These are phyloP conservation scores for Spizellomyces sp. DNA, from an alignment of 192 early-diverging fungal genomes.

Conservation along the genomic window DNA sequence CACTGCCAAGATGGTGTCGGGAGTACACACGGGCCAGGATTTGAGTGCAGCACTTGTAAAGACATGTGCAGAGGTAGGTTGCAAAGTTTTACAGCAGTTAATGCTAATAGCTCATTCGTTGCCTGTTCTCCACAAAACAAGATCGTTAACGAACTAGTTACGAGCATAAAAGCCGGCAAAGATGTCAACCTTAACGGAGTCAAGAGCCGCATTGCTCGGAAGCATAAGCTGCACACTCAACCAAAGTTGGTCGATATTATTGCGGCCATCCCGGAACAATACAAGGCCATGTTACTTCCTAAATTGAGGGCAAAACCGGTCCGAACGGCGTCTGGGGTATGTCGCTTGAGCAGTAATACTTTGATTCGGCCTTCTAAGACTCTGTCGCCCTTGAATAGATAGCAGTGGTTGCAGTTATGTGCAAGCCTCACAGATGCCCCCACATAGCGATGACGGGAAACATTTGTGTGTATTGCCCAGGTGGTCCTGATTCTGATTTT, in stretches of 20 bases:
- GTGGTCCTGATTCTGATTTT: constrained; percentile 98
- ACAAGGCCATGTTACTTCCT: constrained; percentile 82
- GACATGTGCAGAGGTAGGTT: constrained; percentile 30
- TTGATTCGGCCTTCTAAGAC: not conserved
- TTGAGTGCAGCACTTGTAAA: constrained; percentile 29
- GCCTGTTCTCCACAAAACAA: constrained; percentile 21
- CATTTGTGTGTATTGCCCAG: constrained; percentile 95
- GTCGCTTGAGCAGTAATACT: constrained; percentile 12
- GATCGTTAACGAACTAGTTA: constrained; percentile 89
- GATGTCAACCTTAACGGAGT: constrained; percentile 89
- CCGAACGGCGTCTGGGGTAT: constrained; percentile 87
- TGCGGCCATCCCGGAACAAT: constrained; percentile 94
- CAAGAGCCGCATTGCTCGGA: constrained; percentile 54
- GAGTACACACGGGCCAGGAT: constrained; percentile 26
- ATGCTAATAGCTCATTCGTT: not conserved
- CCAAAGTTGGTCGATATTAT: constrained; percentile 98
- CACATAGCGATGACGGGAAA: constrained; percentile 99
- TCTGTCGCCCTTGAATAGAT: constrained; percentile 55
- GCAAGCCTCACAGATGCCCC: constrained; percentile 95
- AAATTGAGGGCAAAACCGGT: constrained; percentile 94
- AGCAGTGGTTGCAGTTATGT: constrained; percentile 95
- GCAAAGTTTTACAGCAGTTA: not conserved
- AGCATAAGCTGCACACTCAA: constrained; percentile 80
- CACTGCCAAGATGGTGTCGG: not conserved
- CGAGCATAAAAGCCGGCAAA: constrained; percentile 62